These are phyloP conservation scores for Blastocystis sp. DNA, from an alignment of 352 stramenopile genomes.

Conservation along the genomic window DNA sequence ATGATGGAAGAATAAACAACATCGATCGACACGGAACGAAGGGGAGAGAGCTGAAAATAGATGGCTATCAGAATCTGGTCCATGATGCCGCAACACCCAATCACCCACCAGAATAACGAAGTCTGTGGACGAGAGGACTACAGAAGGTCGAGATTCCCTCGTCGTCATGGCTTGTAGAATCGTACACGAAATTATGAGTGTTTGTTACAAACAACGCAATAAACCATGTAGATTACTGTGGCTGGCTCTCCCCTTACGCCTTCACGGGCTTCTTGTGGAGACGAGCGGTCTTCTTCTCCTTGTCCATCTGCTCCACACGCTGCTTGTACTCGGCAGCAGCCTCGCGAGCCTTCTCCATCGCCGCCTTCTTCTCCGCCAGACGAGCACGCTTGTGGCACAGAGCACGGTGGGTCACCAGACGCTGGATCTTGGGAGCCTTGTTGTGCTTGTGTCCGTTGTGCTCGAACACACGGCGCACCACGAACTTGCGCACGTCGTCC, in stretches of 20 bases:
- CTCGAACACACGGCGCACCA: constrained; percentile 92
- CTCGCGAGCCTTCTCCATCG: neutral
- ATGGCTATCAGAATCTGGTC: neutral
- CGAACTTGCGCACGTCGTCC: constrained; percentile 97
- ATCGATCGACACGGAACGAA: neutral
- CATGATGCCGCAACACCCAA: neutral
- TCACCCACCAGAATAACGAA: neutral
- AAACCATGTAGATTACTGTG: neutral
- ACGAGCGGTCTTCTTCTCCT: constrained; percentile 4
- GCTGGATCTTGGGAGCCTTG: constrained; percentile 98
- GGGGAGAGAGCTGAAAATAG: neutral
- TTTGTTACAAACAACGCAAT: too few species aligned
- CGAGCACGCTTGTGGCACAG: constrained; percentile 82
- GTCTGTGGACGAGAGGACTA: neutral
- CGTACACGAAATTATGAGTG: too few species aligned
- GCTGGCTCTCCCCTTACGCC: neutral
- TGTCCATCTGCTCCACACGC: constrained; percentile 28
- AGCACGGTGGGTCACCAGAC: constrained; percentile 88
- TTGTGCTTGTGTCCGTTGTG: constrained; percentile 93
- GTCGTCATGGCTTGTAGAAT: too few species aligned
- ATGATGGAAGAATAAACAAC: neutral
- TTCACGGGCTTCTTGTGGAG: neutral
- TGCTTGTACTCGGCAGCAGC: neutral
- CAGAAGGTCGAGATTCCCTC: too few species aligned
- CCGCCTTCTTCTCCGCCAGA: neutral